Evolutionary conservation across 257 asterid species (phyloP).

Genomic region (Nemophila menziesii): DNA sequence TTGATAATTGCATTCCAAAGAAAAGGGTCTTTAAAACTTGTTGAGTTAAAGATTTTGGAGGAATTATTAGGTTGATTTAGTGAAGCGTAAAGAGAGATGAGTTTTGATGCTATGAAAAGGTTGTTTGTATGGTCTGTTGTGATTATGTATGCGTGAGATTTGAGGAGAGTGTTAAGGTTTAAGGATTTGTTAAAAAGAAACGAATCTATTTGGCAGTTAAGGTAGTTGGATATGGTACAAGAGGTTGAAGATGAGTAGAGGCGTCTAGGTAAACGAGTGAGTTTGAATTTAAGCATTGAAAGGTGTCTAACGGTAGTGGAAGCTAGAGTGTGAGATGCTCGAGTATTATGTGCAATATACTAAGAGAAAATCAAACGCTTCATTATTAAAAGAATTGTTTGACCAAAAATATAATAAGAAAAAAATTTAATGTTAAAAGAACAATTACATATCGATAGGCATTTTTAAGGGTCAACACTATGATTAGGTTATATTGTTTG

Average conservation of each 20-base stretch:
- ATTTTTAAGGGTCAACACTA: too few species aligned
- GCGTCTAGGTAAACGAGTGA: slow-evolving; percentile 20
- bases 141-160: slow-evolving; percentile 38
- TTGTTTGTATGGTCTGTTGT: slow-evolving; percentile 43
- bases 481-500: too few species aligned
- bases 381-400: too few species aligned
- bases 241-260: slow-evolving; percentile 18
- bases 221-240: slow-evolving; percentile 17
- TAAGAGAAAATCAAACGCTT: too few species aligned
- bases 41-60: slow-evolving; percentile 37
- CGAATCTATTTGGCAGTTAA: slow-evolving; percentile 21
- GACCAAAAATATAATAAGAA: too few species aligned
- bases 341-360: too few species aligned
- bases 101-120: slow-evolving; percentile 51
- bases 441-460: too few species aligned
- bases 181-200: slow-evolving; percentile 28
- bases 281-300: slow-evolving; percentile 14
- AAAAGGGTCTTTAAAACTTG: slow-evolving; percentile 36
- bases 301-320: neutral
- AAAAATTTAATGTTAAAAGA: too few species aligned
- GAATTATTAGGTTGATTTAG: slow-evolving; percentile 31
- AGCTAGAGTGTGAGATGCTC: too few species aligned
- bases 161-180: slow-evolving; percentile 22
- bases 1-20: slow-evolving; percentile 72
- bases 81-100: slow-evolving; percentile 53